A percentile compares a stretch with the other conserved stretches of the same genome.
These are phyloP conservation scores for Aspergillus ostianus DNA, from an alignment of 495 filamentous ascomycete species.

Conservation along the genomic window DNA sequence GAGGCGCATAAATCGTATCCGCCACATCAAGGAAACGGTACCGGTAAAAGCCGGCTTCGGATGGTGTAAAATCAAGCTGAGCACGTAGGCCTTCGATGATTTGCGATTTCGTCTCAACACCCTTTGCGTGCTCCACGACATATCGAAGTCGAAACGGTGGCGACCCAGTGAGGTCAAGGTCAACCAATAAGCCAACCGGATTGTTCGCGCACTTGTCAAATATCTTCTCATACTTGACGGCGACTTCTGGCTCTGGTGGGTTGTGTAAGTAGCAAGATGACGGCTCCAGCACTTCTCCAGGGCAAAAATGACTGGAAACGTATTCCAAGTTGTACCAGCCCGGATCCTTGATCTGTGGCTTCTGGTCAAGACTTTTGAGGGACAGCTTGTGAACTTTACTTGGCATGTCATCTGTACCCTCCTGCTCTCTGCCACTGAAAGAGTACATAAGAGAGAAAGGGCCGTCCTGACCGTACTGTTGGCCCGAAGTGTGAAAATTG, in stretches of 20 bases:
- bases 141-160: slow-evolving; percentile 83
- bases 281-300: slow-evolving; percentile 86
- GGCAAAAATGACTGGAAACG: slow-evolving; percentile 74
- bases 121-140: slow-evolving; percentile 59
- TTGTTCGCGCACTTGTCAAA: slow-evolving; percentile 93
- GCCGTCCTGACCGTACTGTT: slow-evolving; percentile 43
- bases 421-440: slow-evolving; percentile 61
- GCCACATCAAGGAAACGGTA: slow-evolving; percentile 80
- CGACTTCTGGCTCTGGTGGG: slow-evolving; percentile 79
- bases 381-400: slow-evolving; percentile 44
- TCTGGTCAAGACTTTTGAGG: slow-evolving; percentile 36
- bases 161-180: slow-evolving; percentile 83
- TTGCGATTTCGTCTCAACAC: slow-evolving; percentile 48
- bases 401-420: slow-evolving; percentile 55
- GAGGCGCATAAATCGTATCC: slow-evolving; percentile 70
- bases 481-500: slow-evolving; percentile 60
- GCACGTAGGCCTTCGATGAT: slow-evolving; percentile 64
- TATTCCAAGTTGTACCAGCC: slow-evolving; percentile 83
- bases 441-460: slow-evolving; percentile 53
- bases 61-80: slow-evolving; percentile 81
- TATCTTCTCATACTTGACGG: slow-evolving; percentile 71
- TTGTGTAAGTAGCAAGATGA: slow-evolving; percentile 87
- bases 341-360: slow-evolving; percentile 61
- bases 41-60: slow-evolving; percentile 76
- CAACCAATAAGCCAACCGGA: slow-evolving; percentile 83